Conservation (phyloP, 169 alveolate species). For the Sarcocystis neurona region DNA sequence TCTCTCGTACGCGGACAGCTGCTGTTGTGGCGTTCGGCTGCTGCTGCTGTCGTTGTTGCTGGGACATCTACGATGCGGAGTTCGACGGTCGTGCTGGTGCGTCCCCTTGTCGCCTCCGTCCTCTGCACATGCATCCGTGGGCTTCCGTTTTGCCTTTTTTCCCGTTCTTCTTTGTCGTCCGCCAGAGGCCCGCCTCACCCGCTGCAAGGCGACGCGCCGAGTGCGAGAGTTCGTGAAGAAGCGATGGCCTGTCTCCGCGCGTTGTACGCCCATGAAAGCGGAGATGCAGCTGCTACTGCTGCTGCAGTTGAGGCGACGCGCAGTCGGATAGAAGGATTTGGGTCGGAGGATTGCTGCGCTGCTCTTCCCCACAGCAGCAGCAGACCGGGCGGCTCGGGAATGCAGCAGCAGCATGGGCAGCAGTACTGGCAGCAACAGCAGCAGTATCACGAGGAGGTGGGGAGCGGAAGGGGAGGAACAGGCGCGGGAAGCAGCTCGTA, state of each 20-base stretch:
- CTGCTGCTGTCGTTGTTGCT: no score
- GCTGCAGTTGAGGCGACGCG: background rate
- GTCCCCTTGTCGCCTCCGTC: no score
- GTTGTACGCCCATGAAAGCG: conserved; percentile 30
- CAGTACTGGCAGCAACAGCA: no score
- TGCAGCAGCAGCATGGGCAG: no score
- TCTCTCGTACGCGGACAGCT: no score
- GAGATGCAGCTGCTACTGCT: background rate
- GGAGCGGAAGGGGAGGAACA: background rate
- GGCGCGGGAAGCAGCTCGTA: background rate
- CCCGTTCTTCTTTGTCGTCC: background rate
- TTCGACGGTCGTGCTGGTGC: no score
- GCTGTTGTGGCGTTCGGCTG: no score
- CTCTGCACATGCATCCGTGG: no score
- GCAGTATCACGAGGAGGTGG: background rate
- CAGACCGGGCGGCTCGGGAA: background rate
- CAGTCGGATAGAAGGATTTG: conserved; percentile 27
- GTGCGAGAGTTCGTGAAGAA: background rate
- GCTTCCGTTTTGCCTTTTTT: background rate
- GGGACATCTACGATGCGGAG: no score
- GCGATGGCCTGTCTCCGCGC: conserved; percentile 23
- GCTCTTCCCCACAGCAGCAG: no score
- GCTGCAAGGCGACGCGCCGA: conserved; percentile 44
- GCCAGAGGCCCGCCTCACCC: conserved; percentile 42
- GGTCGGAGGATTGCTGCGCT: background rate